Evolutionary conservation across 257 asterid species (phyloP).

Genomic region (Dorcoceras hygrometricum): DNA sequence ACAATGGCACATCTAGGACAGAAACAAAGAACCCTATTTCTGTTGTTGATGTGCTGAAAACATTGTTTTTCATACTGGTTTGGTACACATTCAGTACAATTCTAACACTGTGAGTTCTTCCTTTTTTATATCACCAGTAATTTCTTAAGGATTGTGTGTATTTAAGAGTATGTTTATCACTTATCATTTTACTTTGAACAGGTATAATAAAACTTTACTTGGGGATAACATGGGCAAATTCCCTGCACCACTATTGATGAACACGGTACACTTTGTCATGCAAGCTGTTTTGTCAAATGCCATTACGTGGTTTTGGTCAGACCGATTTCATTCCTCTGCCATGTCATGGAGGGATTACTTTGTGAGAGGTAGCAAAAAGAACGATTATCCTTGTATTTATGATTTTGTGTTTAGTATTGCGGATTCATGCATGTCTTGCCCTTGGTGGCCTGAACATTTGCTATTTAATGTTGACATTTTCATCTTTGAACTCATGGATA

Average conservation of each 20-base stretch:
- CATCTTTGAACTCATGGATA: neutral
- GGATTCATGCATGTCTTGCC: neutral
- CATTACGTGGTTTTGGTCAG: constrained; percentile 92
- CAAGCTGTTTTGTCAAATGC: constrained; percentile 87
- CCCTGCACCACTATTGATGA: constrained; percentile 98
- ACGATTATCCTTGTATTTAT: neutral
- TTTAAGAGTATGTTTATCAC: constrained; percentile 7
- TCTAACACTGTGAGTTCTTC: constrained; percentile 74
- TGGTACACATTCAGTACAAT: constrained; percentile 98
- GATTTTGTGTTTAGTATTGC: neutral
- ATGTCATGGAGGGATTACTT: constrained; percentile 95
- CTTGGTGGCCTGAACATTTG: too few species aligned
- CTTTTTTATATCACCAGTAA: constrained; percentile 1
- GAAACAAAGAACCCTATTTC: constrained; percentile 39
- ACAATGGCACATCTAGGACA: constrained; percentile 24
- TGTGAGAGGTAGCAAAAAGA: constrained; percentile 39
- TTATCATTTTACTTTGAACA: constrained; percentile 33
- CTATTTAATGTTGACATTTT: neutral
- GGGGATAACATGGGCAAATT: constrained; percentile 95
- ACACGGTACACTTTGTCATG: constrained; percentile 88
- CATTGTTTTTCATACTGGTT: constrained; percentile 31
- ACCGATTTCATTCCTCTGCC: constrained; percentile 59
- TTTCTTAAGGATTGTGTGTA: neutral
- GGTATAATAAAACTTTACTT: constrained; percentile 89
- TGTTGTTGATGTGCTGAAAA: constrained; percentile 11